Evolutionary conservation across 1,284 basidiomycete species (phyloP), one percentile per base, ranked within the genome.

Genomic region (Boletellus deceptivus): DNA sequence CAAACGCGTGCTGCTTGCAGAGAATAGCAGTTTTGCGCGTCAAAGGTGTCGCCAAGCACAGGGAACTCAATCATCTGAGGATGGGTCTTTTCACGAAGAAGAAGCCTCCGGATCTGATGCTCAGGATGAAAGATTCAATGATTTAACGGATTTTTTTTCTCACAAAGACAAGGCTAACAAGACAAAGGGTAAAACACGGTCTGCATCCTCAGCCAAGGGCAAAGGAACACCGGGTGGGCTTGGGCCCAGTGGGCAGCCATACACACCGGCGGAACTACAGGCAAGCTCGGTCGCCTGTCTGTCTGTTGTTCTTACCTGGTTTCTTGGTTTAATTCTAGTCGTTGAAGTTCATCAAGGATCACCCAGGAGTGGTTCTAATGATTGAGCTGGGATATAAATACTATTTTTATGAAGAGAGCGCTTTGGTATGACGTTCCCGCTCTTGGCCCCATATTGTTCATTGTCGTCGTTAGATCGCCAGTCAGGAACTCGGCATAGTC

Each of bases 311-410:
- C 49, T 22, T 46, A 42, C 52, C 33, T 8, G 33, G 14, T 13
- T 24, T 34, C 14, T 46, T 3, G 14, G 6, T 46, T 54, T 46
- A 9, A 52, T 46, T 5, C n/a, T 14, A 54, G 57, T 51, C 53
- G 17, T 48, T 84, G 55, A 74, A 82, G 51, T 73, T 94, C 41
- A 93, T 93, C 70, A 74, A 75, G 46, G 80, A 84, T 31, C 77
- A 94, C 65, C 80, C 82, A 1, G 91, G 85, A 35, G 84, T 87
- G 4, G 63, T 98, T 24, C 74, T 98, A 20, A 82, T 97, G 77
- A 79, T 95, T 46, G 91, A 96, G 67, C 84, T 90, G 18, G 92
- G 92, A 6, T 95, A 96, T 69, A 94, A 91, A 69, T 91, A 88
- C 70, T 86, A 77, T 49, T 94, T 97, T 63, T 94, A 87, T 63